Evolutionary conservation across 495 filamentous ascomycete species (phyloP).

Genomic region (Hyaloscypha variabilis): DNA sequence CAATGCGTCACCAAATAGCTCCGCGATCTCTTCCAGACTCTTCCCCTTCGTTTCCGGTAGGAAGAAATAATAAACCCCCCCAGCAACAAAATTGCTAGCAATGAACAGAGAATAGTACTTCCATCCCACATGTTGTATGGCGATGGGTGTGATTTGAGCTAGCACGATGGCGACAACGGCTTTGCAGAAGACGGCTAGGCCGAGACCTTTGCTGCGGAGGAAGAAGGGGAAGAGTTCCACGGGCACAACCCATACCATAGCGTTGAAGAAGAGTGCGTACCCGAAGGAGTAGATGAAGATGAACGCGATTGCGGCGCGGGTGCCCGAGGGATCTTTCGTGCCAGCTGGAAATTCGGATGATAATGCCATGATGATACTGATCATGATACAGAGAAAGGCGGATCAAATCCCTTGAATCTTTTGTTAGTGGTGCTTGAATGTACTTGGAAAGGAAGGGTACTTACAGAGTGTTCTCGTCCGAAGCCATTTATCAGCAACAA

Average conservation of each 20-base stretch:
- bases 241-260: slow-evolving; percentile 31
- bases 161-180: slow-evolving; percentile 48
- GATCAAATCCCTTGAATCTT: not conserved
- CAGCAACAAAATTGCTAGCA: slow-evolving; percentile 33
- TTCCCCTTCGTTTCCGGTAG: slow-evolving; percentile 34
- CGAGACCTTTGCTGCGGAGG: slow-evolving; percentile 23
- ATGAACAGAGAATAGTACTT: slow-evolving; percentile 52
- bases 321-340: slow-evolving; percentile 1
- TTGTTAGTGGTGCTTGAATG: not conserved
- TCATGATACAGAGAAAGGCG: slow-evolving; percentile 12
- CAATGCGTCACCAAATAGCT: slow-evolving; percentile 26
- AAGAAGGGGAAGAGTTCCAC: slow-evolving; percentile 24
- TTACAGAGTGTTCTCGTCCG: slow-evolving; percentile 22
- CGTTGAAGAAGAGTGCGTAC: slow-evolving; percentile 38
- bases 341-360: slow-evolving; percentile 13
- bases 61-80: slow-evolving; percentile 29
- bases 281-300: slow-evolving; percentile 28
- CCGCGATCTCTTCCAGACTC: slow-evolving; percentile 34
- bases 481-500: slow-evolving; percentile 25
- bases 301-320: slow-evolving; percentile 20
- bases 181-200: slow-evolving; percentile 22
- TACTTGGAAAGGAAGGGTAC: not conserved
- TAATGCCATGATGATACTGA: slow-evolving; percentile 25
- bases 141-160: slow-evolving; percentile 52
- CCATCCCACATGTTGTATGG: slow-evolving; percentile 45